Percentiles rank a stretch among this genome's conserved stretches.
Conservation (phyloP, 371 early-diverging fungal species). For the Coemansia sp. region DNA sequence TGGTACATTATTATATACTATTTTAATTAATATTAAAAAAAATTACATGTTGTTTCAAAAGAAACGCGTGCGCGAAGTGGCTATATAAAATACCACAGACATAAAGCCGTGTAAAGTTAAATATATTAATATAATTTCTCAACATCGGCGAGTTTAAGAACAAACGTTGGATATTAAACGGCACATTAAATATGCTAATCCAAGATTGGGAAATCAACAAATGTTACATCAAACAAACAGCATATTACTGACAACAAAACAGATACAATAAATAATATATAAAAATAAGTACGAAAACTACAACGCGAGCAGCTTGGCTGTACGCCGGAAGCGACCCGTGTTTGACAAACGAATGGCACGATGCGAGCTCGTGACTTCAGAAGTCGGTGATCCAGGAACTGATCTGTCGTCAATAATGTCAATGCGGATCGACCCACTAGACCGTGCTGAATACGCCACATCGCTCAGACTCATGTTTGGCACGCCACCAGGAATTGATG, state of each 20-base stretch:
- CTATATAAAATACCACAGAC: too few species aligned
- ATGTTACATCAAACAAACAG: constrained; percentile 3
- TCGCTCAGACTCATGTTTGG: constrained; percentile 19
- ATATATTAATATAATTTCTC: too few species aligned
- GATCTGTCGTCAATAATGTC: constrained; percentile 33
- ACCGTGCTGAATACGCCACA: constrained; percentile 36
- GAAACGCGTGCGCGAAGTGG: too few species aligned
- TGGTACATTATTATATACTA: too few species aligned
- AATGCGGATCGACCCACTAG: constrained; percentile 29
- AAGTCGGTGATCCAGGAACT: constrained; percentile 4
- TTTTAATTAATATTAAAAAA: too few species aligned
- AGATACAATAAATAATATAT: neutral
- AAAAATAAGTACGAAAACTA: constrained; percentile 5
- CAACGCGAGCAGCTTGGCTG: constrained; percentile 28
- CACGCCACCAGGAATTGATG: constrained; percentile 1
- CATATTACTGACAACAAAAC: neutral
- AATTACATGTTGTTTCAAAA: too few species aligned
- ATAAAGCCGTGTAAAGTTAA: too few species aligned
- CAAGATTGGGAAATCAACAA: neutral
- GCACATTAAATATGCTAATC: too few species aligned
- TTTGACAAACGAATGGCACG: constrained; percentile 7
- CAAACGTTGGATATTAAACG: too few species aligned
- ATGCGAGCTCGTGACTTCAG: neutral
- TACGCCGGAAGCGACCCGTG: constrained; percentile 39
- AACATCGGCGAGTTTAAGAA: too few species aligned